These are phyloP conservation scores for Kluyveromyces marxianus DNA, from an alignment of 1,139 yeast genomes.

Conservation along the genomic window DNA sequence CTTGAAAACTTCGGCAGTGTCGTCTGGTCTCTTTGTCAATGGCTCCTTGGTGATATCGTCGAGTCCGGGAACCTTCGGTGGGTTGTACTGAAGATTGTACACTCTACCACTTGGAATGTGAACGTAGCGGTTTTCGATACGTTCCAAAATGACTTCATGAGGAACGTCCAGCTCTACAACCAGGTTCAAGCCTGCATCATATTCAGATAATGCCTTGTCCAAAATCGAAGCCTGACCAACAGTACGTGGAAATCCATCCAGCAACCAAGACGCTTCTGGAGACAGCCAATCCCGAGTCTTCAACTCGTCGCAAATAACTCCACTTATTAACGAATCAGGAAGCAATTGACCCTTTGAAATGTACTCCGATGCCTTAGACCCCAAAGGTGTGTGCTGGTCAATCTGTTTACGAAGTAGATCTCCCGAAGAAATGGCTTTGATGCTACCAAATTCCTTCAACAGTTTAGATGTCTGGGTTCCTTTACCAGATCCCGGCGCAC, in stretches of 20 bases:
- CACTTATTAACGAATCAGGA: slow-evolving; percentile 65
- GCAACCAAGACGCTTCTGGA: slow-evolving; percentile 50
- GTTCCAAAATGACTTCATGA: slow-evolving; percentile 62
- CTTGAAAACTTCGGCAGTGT: slow-evolving; percentile 61
- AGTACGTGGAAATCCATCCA: slow-evolving; percentile 92
- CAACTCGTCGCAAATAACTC: slow-evolving; percentile 48
- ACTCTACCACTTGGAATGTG: slow-evolving; percentile 81
- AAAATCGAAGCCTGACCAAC: slow-evolving; percentile 59
- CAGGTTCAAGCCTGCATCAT: slow-evolving; percentile 46
- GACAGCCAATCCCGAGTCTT: slow-evolving; percentile 40
- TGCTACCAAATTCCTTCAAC: slow-evolving; percentile 43
- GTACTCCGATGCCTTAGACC: slow-evolving; percentile 47
- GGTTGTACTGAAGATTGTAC: slow-evolving; percentile 78
- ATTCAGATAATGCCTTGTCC: slow-evolving; percentile 38
- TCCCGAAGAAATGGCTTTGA: slow-evolving; percentile 67
- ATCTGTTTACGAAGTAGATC: slow-evolving; percentile 71
- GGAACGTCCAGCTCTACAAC: slow-evolving; percentile 85
- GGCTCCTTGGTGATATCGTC: slow-evolving; percentile 92
- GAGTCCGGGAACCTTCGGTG: slow-evolving; percentile 71
- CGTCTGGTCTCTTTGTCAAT: slow-evolving; percentile 71
- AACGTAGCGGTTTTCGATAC: slow-evolving; percentile 82
- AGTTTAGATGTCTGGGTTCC: slow-evolving; percentile 78
- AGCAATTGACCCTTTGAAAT: slow-evolving; percentile 60
- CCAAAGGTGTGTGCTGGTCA: slow-evolving; percentile 46
- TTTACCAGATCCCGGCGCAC: slow-evolving; percentile 95